Base-by-base conservation (phyloP, 768 basidiomycete genomes). In the Boletellus sp. region DNA sequence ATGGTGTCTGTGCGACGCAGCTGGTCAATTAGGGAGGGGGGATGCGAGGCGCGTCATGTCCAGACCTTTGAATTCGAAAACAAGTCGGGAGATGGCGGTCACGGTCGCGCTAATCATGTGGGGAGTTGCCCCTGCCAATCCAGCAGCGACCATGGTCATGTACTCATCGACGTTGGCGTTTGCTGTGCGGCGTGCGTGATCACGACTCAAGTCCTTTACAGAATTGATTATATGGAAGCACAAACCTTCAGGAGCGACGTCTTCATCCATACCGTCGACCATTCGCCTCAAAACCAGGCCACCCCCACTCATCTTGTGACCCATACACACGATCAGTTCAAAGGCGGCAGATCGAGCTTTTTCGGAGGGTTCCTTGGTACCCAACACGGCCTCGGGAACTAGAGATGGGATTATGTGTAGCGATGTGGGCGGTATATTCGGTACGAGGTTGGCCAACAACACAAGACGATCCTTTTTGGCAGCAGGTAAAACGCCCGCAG, bases 21-120 rank as follows among this genome's bases (percentile, higher is more conserved):
- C 39, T 16, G 28, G 55, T 64, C 6, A 52, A 41, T 15, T n/a
- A 28, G 1, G 38, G 26, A 3, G 7, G 11, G 31, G 3, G 38
- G 2, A 38, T 19, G 19, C 20, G n/a, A 13, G 12, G 26, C 23
- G 36, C 26, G 28, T 8, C 8, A 16, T 28, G 17, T 20, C 5
- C 51, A 39, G 45, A 93, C 94, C 85, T 78, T 87, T 93, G 75
- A 94, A 99, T 70, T 98, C 96, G 65, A 97, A 99, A 16, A 97
- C 77, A 12, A 98, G 76, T 20, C 96, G 82, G 2, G 94, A 94
- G 47, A 99, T 83, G 0, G 93, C 91, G 6, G 94, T 97, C 45
- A 98, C 84, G 1, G 92, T 91, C 2, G 96, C 96, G 62, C 94
- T 95, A 66, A 98, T 95, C 93, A 96, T 98, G 64, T 99, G 96